A percentile compares a stretch with the other conserved stretches of the same genome.
Conservation (phyloP, 2,329 filamentous ascomycete genomes). For the Beauveria bassiana region DNA sequence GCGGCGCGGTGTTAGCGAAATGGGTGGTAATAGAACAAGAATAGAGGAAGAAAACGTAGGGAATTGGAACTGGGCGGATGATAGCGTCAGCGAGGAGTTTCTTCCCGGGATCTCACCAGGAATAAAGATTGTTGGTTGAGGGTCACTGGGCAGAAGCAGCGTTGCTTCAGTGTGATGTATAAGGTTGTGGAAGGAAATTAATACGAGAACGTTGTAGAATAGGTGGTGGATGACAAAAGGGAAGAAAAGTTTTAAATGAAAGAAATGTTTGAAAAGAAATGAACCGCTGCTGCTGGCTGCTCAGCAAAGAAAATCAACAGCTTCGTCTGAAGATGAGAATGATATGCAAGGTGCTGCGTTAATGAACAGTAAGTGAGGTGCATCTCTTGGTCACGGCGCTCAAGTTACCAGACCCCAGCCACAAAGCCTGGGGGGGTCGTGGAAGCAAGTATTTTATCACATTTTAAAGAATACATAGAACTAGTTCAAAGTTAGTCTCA, state of each 20-base stretch:
- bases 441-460: not conserved
- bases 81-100: too few relatives aligned
- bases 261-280: not conserved
- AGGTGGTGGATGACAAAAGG: not conserved
- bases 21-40: not conserved
- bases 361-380: conserved; percentile 1
- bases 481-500: not conserved
- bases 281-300: not conserved
- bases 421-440: not conserved
- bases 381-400: not conserved
- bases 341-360: not conserved
- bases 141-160: not conserved
- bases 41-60: not conserved
- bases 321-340: not conserved
- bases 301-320: not conserved
- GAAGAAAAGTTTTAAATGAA: not conserved
- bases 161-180: not conserved
- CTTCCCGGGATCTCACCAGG: not conserved
- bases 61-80: not conserved
- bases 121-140: not conserved
- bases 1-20: not conserved
- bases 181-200: not conserved
- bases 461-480: not conserved
- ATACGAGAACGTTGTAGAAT: not conserved
- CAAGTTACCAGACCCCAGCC: not conserved